phyloP scores from a whole-genome alignment of 176 grass and related monocot species.

The Hordeum marinum region DNA sequence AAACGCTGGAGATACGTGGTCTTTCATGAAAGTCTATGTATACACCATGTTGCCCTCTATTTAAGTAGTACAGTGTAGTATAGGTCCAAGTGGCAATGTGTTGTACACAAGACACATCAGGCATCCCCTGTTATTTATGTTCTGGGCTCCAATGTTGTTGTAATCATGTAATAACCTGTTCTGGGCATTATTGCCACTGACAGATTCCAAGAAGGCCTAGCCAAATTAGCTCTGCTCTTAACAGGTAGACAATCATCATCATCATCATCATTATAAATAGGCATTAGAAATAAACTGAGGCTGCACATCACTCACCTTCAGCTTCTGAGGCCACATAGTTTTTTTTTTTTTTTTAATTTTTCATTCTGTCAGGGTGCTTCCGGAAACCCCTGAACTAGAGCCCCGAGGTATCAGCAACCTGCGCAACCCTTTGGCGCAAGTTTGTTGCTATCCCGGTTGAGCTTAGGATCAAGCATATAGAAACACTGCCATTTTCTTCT shows the following conservation, averaged over 20 bases:
- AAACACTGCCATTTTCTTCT: not conserved
- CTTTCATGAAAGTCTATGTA: not conserved
- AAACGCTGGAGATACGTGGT: not conserved
- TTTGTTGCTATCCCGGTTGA: conserved; percentile 26
- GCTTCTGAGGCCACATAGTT: not conserved
- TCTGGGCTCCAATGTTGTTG: not conserved
- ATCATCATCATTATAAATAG: conserved; percentile 18
- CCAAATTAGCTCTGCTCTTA: not conserved
- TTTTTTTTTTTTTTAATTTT: not conserved
- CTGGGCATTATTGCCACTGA: not conserved
- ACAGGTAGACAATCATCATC: not conserved
- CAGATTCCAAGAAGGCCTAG: not conserved
- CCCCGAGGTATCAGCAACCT: not conserved
- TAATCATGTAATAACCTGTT: not conserved
- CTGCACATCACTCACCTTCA: not conserved
- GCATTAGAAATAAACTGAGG: not conserved
- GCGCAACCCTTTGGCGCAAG: not conserved
- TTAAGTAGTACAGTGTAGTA: not conserved
- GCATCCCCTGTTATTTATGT: not conserved
- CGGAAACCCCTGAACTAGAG: not conserved
- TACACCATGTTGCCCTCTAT: not conserved
- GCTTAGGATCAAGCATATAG: conserved; percentile 17
- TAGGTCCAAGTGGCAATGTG: not conserved
- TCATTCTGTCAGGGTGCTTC: not conserved
- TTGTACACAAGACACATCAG: conserved; percentile 4